Conservation (phyloP, 352 stramenopile genomes). For the Thraustochytrium sp. region DNA sequence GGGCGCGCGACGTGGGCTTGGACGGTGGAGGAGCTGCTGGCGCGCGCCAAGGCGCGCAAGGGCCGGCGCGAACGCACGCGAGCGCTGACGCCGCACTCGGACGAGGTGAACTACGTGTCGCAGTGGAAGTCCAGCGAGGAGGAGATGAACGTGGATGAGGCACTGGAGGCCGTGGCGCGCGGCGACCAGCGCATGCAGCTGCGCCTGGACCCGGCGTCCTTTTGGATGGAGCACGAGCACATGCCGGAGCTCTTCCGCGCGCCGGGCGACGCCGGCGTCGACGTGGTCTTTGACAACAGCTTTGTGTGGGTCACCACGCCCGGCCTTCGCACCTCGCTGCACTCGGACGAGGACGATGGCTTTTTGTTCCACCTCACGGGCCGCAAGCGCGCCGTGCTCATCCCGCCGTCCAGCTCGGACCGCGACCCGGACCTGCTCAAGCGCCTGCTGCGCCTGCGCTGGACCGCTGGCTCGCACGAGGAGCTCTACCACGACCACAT, state of each 20-base stretch:
- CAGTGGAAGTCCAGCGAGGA: slow-evolving; percentile 6
- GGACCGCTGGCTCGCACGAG: neutral
- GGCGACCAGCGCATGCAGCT: neutral
- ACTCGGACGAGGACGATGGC: slow-evolving; percentile 34
- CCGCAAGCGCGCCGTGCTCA: slow-evolving; percentile 4
- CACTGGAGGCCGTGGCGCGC: neutral
- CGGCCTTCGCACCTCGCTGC: slow-evolving; percentile 29
- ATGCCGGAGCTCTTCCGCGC: neutral
- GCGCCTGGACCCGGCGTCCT: neutral
- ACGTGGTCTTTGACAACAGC: slow-evolving; percentile 26
- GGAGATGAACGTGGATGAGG: neutral
- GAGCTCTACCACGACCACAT: slow-evolving; percentile 3
- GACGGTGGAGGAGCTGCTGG: neutral
- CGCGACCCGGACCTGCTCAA: neutral
- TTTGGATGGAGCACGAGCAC: neutral
- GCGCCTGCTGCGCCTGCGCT: neutral
- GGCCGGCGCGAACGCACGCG: neutral
- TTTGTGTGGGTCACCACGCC: slow-evolving; percentile 31
- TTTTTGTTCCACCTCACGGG: slow-evolving; percentile 36
- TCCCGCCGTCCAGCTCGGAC: neutral
- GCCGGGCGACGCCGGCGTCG: neutral
- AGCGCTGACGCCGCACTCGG: neutral
- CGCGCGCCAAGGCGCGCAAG: neutral
- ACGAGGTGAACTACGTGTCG: neutral
- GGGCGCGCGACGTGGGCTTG: neutral